Evolutionary conservation across 2,329 filamentous ascomycete genomes (phyloP).

Genomic region (Malbranchea zuffiana): DNA sequence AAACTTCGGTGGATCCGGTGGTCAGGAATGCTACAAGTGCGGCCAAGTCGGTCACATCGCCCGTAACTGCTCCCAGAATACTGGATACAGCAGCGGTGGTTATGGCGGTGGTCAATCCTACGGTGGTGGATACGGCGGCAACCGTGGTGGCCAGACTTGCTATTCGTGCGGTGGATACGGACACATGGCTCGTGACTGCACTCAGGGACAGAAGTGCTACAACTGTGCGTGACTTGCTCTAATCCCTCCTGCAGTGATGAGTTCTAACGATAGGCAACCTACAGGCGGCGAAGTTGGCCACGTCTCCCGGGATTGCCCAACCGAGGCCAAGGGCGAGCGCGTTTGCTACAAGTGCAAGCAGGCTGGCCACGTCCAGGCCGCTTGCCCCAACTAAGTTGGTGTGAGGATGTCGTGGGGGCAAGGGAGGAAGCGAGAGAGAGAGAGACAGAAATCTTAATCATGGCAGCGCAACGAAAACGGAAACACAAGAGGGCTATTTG

Average conservation of each 20-base stretch:
- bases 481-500: too few relatives aligned
- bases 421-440: not conserved
- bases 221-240: slow-evolving; percentile 59
- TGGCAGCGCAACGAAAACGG: not conserved
- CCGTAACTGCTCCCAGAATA: slow-evolving; percentile 48
- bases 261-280: slow-evolving; percentile 18
- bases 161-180: slow-evolving; percentile 96
- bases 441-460: not conserved
- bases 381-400: slow-evolving; percentile 72
- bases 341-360: slow-evolving; percentile 96
- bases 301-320: slow-evolving; percentile 89
- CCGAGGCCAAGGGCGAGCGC: slow-evolving; percentile 80
- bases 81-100: slow-evolving; percentile 40
- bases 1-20: slow-evolving; percentile 32
- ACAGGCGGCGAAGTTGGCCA: slow-evolving; percentile 78
- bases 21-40: slow-evolving; percentile 93
- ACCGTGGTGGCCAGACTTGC: slow-evolving; percentile 67
- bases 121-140: slow-evolving; percentile 37
- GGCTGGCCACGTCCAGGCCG: slow-evolving; percentile 81
- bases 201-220: slow-evolving; percentile 99
- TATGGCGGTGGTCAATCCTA: slow-evolving; percentile 37
- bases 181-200: slow-evolving; percentile 97
- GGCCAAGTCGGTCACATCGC: slow-evolving; percentile 94
- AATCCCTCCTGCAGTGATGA: slow-evolving; percentile 8
- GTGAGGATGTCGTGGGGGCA: not conserved